Percentiles rank a stretch among this genome's conserved stretches.
Conservation (phyloP, 2,329 filamentous ascomycete genomes). For the Trichoderma arundinaceum region DNA sequence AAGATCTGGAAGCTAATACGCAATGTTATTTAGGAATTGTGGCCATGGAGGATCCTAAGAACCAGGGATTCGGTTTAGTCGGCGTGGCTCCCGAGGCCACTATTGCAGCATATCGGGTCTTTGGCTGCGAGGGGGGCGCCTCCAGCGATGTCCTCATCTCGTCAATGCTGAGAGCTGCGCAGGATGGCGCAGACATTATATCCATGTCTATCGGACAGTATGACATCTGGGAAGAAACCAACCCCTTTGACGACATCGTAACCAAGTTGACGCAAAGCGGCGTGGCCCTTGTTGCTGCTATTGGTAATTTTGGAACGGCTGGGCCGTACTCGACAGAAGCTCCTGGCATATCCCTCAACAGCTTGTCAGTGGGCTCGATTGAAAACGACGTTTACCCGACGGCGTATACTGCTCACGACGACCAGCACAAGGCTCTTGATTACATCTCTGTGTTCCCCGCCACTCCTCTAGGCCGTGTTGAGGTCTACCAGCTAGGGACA, state of each 20-base stretch:
- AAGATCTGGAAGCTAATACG: slow-evolving; percentile 22
- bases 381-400: slow-evolving; percentile 21
- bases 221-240: slow-evolving; percentile 43
- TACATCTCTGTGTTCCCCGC: slow-evolving; percentile 7
- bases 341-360: background rate
- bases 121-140: slow-evolving; percentile 54
- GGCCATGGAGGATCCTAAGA: slow-evolving; percentile 39
- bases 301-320: slow-evolving; percentile 36
- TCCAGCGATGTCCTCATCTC: slow-evolving; percentile 59
- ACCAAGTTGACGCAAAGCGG: slow-evolving; percentile 47
- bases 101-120: slow-evolving; percentile 58
- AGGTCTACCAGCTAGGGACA: slow-evolving; percentile 1
- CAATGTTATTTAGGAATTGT: slow-evolving; percentile 39
- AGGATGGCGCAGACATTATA: slow-evolving; percentile 50
- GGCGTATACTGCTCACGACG: slow-evolving; percentile 1
- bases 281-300: slow-evolving; percentile 35
- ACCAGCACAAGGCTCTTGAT: background rate
- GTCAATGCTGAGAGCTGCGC: slow-evolving; percentile 60
- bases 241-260: slow-evolving; percentile 49
- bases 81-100: slow-evolving; percentile 59
- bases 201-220: slow-evolving; percentile 36
- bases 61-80: slow-evolving; percentile 51
- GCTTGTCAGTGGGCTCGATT: slow-evolving; percentile 13
- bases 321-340: slow-evolving; percentile 3
- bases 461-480: background rate